Percentiles rank a stretch among this genome's conserved stretches.
Conservation (phyloP, 2,329 filamentous ascomycete genomes). For the Bipolaris cookei region DNA sequence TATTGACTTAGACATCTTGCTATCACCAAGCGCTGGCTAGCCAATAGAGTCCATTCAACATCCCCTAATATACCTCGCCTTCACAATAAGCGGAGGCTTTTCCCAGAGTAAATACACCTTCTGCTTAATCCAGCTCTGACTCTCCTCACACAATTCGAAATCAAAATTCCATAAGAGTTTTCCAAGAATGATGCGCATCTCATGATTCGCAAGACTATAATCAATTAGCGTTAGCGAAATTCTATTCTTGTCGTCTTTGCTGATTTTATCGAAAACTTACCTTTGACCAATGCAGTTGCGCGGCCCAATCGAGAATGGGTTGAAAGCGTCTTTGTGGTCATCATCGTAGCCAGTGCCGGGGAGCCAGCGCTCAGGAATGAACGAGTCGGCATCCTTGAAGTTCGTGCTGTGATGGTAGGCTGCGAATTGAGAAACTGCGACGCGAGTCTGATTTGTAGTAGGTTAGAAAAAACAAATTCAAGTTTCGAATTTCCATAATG, state of each 20-base stretch:
- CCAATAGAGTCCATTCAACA: too few relatives aligned
- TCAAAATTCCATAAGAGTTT: conserved; percentile 37
- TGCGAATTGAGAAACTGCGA: background rate
- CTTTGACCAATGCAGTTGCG: conserved; percentile 45
- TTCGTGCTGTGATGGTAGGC: background rate
- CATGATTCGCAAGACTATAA: conserved; percentile 40
- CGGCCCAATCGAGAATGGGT: conserved; percentile 38
- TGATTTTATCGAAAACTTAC: conserved; percentile 24
- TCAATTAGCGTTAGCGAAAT: too few relatives aligned
- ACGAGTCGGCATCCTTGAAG: conserved; percentile 18
- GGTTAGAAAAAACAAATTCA: background rate
- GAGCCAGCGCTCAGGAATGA: conserved; percentile 46
- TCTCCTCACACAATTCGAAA: conserved; percentile 22
- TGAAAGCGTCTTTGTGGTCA: conserved; percentile 30
- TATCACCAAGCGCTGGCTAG: too few relatives aligned
- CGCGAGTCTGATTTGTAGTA: background rate
- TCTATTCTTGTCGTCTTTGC: too few relatives aligned
- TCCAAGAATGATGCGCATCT: conserved; percentile 39
- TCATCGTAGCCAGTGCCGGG: conserved; percentile 25
- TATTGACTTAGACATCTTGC: too few relatives aligned
- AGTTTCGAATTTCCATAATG: conserved; percentile 13
- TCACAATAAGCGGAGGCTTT: conserved; percentile 22
- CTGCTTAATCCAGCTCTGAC: conserved; percentile 12
- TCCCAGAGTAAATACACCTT: conserved; percentile 20
- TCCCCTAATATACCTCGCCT: conserved; percentile 2